Conservation (phyloP, 2,329 filamentous ascomycete species). For the Stylonectria norvegica region DNA sequence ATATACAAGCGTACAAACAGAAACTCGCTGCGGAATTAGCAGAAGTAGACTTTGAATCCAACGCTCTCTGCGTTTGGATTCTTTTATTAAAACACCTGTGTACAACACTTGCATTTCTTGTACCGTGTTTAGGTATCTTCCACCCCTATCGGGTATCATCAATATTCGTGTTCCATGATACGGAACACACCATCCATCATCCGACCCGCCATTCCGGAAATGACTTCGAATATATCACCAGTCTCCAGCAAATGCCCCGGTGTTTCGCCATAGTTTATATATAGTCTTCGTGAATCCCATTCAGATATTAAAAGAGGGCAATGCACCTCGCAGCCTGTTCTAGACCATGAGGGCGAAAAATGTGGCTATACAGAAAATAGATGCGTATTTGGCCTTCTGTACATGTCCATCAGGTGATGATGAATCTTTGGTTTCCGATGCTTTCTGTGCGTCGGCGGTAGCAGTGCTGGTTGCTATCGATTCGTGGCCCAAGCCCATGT, state of each 20-base stretch:
- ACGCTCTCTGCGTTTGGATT: neutral
- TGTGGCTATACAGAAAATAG: constrained; percentile 27
- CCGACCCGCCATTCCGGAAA: constrained; percentile 5
- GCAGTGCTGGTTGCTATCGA: constrained; percentile 20
- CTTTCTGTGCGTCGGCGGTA: constrained; percentile 13
- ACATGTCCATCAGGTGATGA: constrained; percentile 16
- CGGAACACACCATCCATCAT: constrained; percentile 16
- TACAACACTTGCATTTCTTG: too few species aligned
- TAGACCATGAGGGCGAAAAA: constrained; percentile 25
- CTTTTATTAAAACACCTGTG: too few species aligned
- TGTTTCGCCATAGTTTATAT: constrained; percentile 5
- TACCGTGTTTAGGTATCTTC: too few species aligned
- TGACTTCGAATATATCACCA: constrained; percentile 8
- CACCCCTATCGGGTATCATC: constrained; percentile 19
- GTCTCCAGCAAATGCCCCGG: constrained; percentile 5
- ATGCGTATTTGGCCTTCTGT: constrained; percentile 21
- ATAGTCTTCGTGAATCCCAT: constrained; percentile 9
- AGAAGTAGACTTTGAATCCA: too few species aligned
- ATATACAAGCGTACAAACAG: too few species aligned
- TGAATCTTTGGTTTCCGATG: constrained; percentile 23
- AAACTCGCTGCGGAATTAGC: too few species aligned
- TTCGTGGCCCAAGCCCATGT: constrained; percentile 25
- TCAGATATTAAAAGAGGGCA: constrained; percentile 29
- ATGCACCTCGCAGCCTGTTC: constrained; percentile 10
- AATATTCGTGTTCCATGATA: constrained; percentile 7